Percentiles rank a stretch among this genome's conserved stretches.
Conservation (phyloP, 2,329 filamentous ascomycete species). For the Exophiala viscosa region DNA sequence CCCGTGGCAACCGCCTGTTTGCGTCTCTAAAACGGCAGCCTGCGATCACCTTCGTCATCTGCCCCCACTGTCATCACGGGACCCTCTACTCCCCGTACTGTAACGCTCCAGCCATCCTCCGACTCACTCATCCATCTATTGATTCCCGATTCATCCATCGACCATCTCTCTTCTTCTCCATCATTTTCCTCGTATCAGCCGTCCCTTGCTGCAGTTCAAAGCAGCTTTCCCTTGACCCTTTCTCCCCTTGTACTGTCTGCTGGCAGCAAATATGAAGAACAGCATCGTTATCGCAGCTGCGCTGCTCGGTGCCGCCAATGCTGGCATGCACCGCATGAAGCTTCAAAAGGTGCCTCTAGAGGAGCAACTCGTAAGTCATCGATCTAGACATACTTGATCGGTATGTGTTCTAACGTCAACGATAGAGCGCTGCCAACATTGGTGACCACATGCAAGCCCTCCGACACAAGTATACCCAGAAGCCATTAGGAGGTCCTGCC, state of each 20-base stretch:
- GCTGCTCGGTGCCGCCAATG: constrained; percentile 78
- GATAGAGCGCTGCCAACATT: constrained; percentile 71
- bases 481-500: constrained; percentile 86
- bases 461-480: constrained; percentile 92
- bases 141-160: no score
- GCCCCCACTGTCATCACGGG: no score
- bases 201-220: constrained; percentile 19
- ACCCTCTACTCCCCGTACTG: background rate
- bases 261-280: constrained; percentile 68
- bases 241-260: constrained; percentile 13
- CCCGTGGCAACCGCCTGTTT: background rate
- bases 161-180: constrained; percentile 5
- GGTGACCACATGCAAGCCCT: constrained; percentile 76
- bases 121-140: constrained; percentile 1
- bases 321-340: constrained; percentile 92
- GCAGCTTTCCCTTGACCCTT: constrained; percentile 20
- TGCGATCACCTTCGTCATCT: no score
- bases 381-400: background rate
- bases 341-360: constrained; percentile 91
- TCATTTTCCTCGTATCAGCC: constrained; percentile 15
- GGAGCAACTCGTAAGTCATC: constrained; percentile 76
- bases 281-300: constrained; percentile 72
- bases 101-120: constrained; percentile 16
- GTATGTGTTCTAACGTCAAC: background rate
- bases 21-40: background rate